These are phyloP conservation scores for Phytopythium boreale DNA, from an alignment of 352 stramenopile species.

Conservation along the genomic window DNA sequence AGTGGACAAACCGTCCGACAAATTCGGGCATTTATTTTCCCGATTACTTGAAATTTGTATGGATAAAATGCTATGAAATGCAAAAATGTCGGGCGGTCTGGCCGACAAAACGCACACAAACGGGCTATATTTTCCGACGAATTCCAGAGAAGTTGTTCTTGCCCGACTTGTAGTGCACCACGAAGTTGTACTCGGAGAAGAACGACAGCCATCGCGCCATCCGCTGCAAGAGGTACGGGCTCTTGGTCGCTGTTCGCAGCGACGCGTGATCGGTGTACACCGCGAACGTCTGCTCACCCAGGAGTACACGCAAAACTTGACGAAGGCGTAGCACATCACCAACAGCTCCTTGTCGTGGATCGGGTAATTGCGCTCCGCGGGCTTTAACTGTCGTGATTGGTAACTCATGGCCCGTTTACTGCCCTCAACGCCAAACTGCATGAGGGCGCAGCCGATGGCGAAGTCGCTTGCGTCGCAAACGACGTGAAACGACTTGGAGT, in stretches of 20 bases:
- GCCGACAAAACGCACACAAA: too few species aligned
- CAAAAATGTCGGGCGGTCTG: too few species aligned
- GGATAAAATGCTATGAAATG: too few species aligned
- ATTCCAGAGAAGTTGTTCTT: constrained; percentile 7
- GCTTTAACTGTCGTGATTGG: constrained; percentile 21
- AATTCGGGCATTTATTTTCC: too few species aligned
- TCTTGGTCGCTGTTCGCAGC: constrained; percentile 8
- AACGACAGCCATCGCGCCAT: constrained; percentile 26
- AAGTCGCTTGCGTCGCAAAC: constrained; percentile 22
- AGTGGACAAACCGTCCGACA: too few species aligned
- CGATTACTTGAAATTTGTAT: too few species aligned
- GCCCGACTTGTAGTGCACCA: constrained; percentile 11
- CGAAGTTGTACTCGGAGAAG: constrained; percentile 27
- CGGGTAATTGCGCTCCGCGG: constrained; percentile 21
- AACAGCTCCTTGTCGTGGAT: constrained; percentile 22
- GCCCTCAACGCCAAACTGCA: constrained; percentile 13
- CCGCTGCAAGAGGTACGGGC: constrained; percentile 10
- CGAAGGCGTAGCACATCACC: constrained; percentile 18
- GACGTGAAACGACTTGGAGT: constrained; percentile 13
- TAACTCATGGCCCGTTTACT: constrained; percentile 20
- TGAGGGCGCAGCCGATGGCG: constrained; percentile 18
- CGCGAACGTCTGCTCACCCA: constrained; percentile 18
- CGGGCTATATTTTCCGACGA: too few species aligned
- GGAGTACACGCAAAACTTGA: constrained; percentile 28
- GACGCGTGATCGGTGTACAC: constrained; percentile 23